Evolutionary conservation across 768 basidiomycete genomes (phyloP).

Genomic region (Mycena galopus): DNA sequence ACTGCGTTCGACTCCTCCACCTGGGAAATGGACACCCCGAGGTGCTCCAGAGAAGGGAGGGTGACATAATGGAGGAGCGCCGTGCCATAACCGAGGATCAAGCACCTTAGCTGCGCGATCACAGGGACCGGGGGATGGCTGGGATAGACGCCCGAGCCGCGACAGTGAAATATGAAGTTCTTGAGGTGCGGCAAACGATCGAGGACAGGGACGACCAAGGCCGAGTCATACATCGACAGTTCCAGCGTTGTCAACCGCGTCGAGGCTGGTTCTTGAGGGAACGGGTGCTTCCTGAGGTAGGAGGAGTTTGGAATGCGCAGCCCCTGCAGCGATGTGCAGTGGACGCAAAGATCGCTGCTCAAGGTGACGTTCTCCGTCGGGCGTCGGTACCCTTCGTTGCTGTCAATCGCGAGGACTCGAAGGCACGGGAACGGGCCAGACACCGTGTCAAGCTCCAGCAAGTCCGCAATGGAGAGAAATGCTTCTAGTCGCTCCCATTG

Average conservation of each 20-base stretch:
- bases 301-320: not conserved
- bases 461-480: not conserved
- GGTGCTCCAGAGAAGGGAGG: not conserved
- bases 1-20: not conserved
- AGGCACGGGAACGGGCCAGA: not conserved
- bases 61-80: not conserved
- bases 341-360: not conserved
- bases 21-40: not conserved
- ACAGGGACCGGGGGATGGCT: not conserved
- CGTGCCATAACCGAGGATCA: not conserved
- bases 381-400: not conserved
- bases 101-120: not conserved
- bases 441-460: not conserved
- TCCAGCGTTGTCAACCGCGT: not conserved
- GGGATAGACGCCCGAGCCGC: too few species aligned
- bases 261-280: too few species aligned
- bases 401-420: not conserved
- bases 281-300: too few species aligned
- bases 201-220: not conserved
- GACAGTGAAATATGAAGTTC: not conserved
- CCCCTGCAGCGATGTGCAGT: not conserved
- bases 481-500: not conserved
- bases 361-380: not conserved
- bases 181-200: not conserved
- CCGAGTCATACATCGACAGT: not conserved